Conservation (phyloP, 495 filamentous ascomycete genomes). For the Pyronema domesticum region DNA sequence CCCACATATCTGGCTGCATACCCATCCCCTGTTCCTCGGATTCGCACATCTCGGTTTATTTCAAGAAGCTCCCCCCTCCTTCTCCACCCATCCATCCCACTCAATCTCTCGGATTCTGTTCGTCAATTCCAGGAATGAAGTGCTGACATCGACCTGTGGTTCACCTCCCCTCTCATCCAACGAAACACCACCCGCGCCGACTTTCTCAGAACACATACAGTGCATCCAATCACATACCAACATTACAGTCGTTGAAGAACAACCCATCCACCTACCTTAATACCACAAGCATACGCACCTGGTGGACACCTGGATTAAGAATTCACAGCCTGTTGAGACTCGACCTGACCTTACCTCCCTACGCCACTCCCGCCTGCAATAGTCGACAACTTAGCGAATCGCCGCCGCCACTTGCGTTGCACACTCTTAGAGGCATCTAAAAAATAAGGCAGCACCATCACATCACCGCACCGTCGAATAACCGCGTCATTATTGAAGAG, state of each 20-base stretch:
- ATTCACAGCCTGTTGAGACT: background rate
- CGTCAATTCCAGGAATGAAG: conserved; percentile 5
- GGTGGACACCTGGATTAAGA: no score
- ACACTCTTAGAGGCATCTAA: background rate
- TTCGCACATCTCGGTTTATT: conserved; percentile 7
- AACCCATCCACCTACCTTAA: background rate
- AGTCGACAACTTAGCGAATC: background rate
- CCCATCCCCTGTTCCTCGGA: conserved; percentile 1
- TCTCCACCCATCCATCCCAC: conserved; percentile 1
- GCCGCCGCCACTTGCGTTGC: conserved; percentile 2
- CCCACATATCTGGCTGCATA: background rate
- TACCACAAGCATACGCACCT: no score
- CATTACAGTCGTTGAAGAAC: background rate
- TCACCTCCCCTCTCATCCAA: background rate
- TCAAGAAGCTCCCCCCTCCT: conserved; percentile 5
- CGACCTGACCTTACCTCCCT: background rate
- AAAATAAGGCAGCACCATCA: conserved; percentile 1
- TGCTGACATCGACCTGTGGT: conserved; percentile 1
- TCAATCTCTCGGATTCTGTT: conserved; percentile 6
- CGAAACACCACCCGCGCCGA: background rate
- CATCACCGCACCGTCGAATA: no score
- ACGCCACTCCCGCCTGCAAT: conserved; percentile 4
- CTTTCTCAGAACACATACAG: background rate
- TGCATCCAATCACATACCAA: background rate
- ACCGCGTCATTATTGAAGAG: no score